Base-by-base conservation (phyloP, 805 yeast species). In the Myxozyma vanderwaltii region DNA sequence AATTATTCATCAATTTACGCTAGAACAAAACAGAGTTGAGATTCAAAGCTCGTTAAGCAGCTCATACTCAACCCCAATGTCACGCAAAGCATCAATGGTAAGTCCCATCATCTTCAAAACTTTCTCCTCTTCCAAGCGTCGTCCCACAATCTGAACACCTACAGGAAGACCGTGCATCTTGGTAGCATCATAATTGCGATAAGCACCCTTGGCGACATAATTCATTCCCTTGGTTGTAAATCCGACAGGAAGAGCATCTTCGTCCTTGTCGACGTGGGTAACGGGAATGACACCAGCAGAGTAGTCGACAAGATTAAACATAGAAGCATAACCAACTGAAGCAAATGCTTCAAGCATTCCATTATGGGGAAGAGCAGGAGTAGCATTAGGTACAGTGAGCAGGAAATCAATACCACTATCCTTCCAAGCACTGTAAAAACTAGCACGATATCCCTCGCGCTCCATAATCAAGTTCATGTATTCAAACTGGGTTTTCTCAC, bases 61-160 rank as follows among this genome's bases (percentile, higher is more conserved):
- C 45, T 64, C 56, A 56, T 69, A 73, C 31, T 57, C 65, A 26
- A 70, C 56, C 15, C 76, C 75, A 21, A 64, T 58, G 31, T 64
- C 65, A 44, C 64, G 55, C 23, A 74, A 64, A 21, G 76, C 75
- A n/a, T 66, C 67, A 45, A 76, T 74, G 19, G 79, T 70, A 2
- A 74, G 67, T 58, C 74, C 71, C 80, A 82, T 77, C 67, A 81
- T 77, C 53, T 74, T 75, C 43, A 84, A 68, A 3, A 78, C 81
- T 68, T 83, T 84, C 67, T 86, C 91, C 65, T 86, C 91, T 65
- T 83, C 80, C 19, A 78, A 75, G 54, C 82, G 77, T 58, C 77
- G 76, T n/a, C 86, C 83, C 2, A 85, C 82, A 31, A 86, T 73
- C 70, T 86, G 90, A n/a, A 86, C 72, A 19, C 84, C 82, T 13